phyloP scores from a whole-genome alignment of 192 early-diverging fungal species.

The Podila verticillata region DNA sequence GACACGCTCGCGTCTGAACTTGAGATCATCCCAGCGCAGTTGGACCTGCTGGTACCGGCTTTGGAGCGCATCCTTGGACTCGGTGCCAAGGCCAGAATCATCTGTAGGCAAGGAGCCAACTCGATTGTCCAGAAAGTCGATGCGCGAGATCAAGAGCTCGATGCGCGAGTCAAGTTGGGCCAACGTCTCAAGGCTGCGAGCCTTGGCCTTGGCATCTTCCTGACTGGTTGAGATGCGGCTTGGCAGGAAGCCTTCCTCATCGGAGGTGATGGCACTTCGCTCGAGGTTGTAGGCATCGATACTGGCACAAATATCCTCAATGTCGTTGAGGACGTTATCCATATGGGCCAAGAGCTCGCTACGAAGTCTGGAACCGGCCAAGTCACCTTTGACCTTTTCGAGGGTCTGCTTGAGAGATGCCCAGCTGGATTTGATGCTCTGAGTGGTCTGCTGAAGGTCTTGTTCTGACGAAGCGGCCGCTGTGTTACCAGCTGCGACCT shows the following conservation, averaged over 20 bases:
- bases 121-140: constrained; percentile 58
- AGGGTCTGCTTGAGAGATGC: constrained; percentile 63
- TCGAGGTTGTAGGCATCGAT: constrained; percentile 45
- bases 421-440: constrained; percentile 64
- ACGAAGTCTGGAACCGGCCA: constrained; percentile 49
- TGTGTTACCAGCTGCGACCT: constrained; percentile 6
- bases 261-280: constrained; percentile 48
- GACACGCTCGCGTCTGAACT: constrained; percentile 63
- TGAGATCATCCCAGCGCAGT: constrained; percentile 61
- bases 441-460: constrained; percentile 44
- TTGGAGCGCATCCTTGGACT: constrained; percentile 46
- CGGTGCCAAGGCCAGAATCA: constrained; percentile 22
- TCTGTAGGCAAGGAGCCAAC: constrained; percentile 40
- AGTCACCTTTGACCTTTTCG: constrained; percentile 60
- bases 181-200: constrained; percentile 40
- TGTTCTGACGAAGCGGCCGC: constrained; percentile 25
- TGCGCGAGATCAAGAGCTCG: constrained; percentile 58
- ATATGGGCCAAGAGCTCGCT: constrained; percentile 39
- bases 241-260: constrained; percentile 43
- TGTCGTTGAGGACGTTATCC: constrained; percentile 37
- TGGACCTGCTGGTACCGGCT: constrained; percentile 48
- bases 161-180: constrained; percentile 62
- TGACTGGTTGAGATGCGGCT: constrained; percentile 15
- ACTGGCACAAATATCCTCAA: constrained; percentile 38
- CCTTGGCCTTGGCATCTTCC: constrained; percentile 31